phyloP scores from a whole-genome alignment of 2,329 filamentous ascomycete species.

The Monosporascus sp. region DNA sequence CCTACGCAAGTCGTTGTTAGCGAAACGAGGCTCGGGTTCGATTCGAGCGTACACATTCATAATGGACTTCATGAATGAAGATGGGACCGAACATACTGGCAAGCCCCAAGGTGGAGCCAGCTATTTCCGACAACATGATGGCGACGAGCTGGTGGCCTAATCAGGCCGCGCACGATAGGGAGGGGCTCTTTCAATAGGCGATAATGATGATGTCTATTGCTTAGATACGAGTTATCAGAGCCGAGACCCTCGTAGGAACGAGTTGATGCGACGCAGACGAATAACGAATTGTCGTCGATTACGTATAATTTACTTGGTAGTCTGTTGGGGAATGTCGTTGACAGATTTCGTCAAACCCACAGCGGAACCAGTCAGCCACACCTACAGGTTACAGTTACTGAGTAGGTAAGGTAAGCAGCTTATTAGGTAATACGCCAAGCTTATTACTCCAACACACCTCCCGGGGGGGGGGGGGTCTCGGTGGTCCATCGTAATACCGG shows the following conservation, averaged over 20 bases:
- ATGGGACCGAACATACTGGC: constrained; percentile 27
- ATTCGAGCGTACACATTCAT: not conserved
- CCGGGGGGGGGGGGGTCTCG: too few relatives aligned
- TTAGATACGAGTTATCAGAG: not conserved
- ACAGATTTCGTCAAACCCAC: not conserved
- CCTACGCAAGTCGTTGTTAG: constrained; percentile 25
- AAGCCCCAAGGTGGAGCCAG: constrained; percentile 33
- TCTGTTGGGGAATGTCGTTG: not conserved
- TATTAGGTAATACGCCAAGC: too few relatives aligned
- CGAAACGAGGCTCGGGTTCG: constrained; percentile 5
- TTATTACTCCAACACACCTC: too few relatives aligned
- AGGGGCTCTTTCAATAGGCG: constrained; percentile 1
- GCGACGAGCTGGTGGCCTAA: constrained; percentile 9
- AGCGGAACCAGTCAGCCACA: too few relatives aligned
- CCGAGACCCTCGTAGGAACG: not conserved
- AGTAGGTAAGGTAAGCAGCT: too few relatives aligned
- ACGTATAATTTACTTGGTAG: too few relatives aligned
- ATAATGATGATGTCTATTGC: not conserved
- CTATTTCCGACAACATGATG: constrained; percentile 32
- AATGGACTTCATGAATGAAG: not conserved
- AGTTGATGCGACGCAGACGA: constrained; percentile 1
- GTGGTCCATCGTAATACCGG: too few relatives aligned
- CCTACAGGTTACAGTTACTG: too few relatives aligned
- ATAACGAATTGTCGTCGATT: not conserved
- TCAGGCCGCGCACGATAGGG: not conserved